These are phyloP conservation scores for Barnettozyma pratensis DNA, from an alignment of 805 yeast species.

Conservation along the genomic window DNA sequence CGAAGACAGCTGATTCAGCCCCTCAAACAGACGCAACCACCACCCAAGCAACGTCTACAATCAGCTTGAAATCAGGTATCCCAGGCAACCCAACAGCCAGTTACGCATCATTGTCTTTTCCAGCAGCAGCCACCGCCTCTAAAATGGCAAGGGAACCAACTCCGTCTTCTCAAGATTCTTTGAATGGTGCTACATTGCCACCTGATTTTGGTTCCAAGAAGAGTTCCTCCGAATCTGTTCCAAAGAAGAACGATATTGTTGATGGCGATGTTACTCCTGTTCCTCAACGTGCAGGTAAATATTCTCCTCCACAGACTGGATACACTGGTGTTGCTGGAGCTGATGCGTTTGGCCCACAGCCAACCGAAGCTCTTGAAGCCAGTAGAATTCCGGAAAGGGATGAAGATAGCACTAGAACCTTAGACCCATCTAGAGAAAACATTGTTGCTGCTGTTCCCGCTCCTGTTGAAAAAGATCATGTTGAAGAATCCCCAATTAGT, in stretches of 20 bases:
- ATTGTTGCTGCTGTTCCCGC: neutral
- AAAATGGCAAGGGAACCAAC: neutral
- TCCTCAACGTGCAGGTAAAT: neutral
- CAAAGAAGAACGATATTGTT: neutral
- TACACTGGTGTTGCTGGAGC: constrained; percentile 8
- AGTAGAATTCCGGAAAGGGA: neutral
- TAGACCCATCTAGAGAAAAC: constrained; percentile 7
- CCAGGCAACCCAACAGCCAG: neutral
- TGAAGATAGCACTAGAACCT: neutral
- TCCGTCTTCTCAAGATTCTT: constrained; percentile 5
- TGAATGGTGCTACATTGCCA: constrained; percentile 17
- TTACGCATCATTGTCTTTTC: neutral
- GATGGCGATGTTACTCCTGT: neutral
- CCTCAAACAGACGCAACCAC: neutral
- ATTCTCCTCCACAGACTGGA: constrained; percentile 5
- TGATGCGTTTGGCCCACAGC: constrained; percentile 8
- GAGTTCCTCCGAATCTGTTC: constrained; percentile 6
- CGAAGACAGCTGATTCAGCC: constrained; percentile 3
- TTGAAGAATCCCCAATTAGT: neutral
- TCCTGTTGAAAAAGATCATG: neutral
- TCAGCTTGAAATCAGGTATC: constrained; percentile 1
- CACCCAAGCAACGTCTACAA: neutral
- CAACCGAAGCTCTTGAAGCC: neutral
- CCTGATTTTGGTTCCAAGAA: constrained; percentile 21
- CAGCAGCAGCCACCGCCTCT: neutral